Evolutionary conservation across 2,329 filamentous ascomycete genomes (phyloP).

Genomic region (Myriosclerotinia curreyana): DNA sequence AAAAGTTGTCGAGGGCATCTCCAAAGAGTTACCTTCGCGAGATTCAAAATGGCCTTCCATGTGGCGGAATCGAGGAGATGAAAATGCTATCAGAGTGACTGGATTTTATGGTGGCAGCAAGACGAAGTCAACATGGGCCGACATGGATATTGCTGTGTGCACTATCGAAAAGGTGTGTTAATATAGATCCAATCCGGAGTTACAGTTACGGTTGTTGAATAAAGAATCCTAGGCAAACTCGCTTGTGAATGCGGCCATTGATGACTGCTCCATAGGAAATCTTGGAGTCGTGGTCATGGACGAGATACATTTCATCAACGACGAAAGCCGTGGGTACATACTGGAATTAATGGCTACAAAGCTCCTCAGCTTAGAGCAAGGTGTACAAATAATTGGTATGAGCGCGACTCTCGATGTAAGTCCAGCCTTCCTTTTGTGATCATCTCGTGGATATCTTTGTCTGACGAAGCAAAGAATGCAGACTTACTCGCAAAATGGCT

Average conservation of each 20-base stretch:
- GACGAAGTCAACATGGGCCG: slow-evolving; percentile 62
- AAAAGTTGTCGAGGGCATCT: slow-evolving; percentile 59
- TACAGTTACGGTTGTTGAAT: background rate
- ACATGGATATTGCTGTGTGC: slow-evolving; percentile 75
- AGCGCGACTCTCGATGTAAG: slow-evolving; percentile 70
- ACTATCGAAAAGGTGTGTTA: slow-evolving; percentile 68
- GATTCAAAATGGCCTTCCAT: slow-evolving; percentile 39
- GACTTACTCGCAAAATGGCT: slow-evolving; percentile 68
- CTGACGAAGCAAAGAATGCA: slow-evolving; percentile 55
- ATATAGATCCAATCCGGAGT: background rate
- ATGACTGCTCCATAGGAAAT: slow-evolving; percentile 62
- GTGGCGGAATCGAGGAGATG: slow-evolving; percentile 55
- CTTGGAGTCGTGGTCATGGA: slow-evolving; percentile 69
- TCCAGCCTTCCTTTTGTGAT: background rate
- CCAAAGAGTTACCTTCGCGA: slow-evolving; percentile 32
- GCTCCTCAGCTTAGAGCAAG: slow-evolving; percentile 63
- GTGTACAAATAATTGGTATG: slow-evolving; percentile 73
- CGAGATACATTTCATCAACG: slow-evolving; percentile 79
- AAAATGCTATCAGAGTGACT: slow-evolving; percentile 61
- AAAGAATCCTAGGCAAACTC: slow-evolving; percentile 59
- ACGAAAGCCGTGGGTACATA: slow-evolving; percentile 73
- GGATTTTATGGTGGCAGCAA: slow-evolving; percentile 75
- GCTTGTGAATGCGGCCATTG: slow-evolving; percentile 69
- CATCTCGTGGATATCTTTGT: background rate
- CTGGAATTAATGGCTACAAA: slow-evolving; percentile 74